Evolutionary conservation across 306 rosid genomes (phyloP).

Genomic region (Cucumis hystrix): DNA sequence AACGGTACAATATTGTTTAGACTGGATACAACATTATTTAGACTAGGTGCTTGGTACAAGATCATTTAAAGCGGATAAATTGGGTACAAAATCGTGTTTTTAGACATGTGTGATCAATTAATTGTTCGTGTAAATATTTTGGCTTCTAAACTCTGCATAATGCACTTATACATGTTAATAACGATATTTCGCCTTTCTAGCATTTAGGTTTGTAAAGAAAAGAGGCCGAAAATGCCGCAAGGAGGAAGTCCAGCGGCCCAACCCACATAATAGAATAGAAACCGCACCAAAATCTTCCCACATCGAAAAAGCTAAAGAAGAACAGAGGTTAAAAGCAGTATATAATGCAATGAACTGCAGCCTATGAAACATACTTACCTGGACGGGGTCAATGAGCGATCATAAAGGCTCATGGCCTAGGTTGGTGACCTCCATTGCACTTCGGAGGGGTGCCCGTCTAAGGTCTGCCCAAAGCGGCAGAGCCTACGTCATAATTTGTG

Average conservation of each 20-base stretch:
- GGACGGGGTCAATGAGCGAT: conserved; percentile 30
- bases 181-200: no score
- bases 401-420: conserved; percentile 26
- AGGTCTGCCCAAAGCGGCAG: conserved; percentile 31
- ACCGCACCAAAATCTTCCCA: background rate
- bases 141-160: no score
- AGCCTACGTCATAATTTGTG: conserved; percentile 58
- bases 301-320: background rate
- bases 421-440: conserved; percentile 41
- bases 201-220: no score
- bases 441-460: conserved; percentile 15
- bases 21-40: no score
- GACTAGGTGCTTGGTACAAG: no score
- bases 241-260: background rate
- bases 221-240: no score
- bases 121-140: no score
- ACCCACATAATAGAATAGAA: background rate
- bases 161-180: no score
- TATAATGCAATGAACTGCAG: background rate
- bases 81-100: no score
- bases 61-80: no score
- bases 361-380: conserved; percentile 20
- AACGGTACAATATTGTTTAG: no score
- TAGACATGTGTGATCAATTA: no score
- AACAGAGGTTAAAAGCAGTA: background rate